phyloP scores from a whole-genome alignment of 305 asterid species.

The Stenogyne calaminthoides region DNA sequence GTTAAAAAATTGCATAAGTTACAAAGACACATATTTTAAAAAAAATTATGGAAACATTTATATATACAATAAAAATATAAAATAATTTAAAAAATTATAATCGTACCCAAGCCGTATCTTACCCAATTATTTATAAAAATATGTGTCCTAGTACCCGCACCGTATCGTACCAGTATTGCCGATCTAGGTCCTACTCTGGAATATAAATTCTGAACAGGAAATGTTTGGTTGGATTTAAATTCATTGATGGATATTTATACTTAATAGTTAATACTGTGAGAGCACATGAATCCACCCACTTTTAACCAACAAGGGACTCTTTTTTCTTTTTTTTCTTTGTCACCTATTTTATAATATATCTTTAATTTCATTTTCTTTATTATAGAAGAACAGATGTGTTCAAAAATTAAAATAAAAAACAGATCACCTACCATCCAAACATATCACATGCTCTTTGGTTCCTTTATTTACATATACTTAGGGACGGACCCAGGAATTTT shows the following conservation, averaged over 20 bases:
- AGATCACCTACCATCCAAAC: constrained; percentile 39
- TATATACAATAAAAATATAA: too few relatives aligned
- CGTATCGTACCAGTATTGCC: too few relatives aligned
- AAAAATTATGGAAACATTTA: too few relatives aligned
- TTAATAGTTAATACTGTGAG: background rate
- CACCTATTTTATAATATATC: background rate
- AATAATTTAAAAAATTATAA: too few relatives aligned
- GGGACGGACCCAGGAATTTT: too few relatives aligned
- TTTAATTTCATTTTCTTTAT: background rate
- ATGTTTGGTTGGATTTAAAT: constrained; percentile 33
- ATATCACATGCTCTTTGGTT: constrained; percentile 37
- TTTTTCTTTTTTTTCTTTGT: background rate
- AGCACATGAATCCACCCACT: constrained; percentile 32
- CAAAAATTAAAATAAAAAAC: background rate
- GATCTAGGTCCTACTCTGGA: too few relatives aligned
- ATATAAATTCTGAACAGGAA: constrained; percentile 2
- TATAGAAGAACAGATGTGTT: background rate
- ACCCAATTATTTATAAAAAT: too few relatives aligned
- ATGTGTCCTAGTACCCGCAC: too few relatives aligned
- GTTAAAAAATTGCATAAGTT: too few relatives aligned
- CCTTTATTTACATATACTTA: background rate
- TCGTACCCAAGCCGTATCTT: too few relatives aligned
- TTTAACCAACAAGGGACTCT: constrained; percentile 25
- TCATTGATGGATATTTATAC: constrained; percentile 1
- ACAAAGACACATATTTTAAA: too few relatives aligned